Base-by-base conservation (phyloP, 345 rosid genomes). In the Sisymbrium altissimum region DNA sequence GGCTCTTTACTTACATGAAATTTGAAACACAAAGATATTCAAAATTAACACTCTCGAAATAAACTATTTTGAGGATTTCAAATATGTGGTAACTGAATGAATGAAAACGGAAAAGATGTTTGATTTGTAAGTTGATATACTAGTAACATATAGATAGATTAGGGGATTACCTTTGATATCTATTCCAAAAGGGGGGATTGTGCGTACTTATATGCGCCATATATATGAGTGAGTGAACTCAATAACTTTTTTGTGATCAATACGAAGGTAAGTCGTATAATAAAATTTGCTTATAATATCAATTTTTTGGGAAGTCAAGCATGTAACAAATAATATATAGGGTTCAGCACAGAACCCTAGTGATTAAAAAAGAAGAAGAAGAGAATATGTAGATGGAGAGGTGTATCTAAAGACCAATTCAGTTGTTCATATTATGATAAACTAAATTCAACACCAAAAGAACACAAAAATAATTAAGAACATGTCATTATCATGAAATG, bases 361-460 rank as follows among this genome's bases (percentile, higher is more conserved):
- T 32, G 45, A 21, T 29, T 59, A 15, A 13, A 45, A 65, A 15
- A 72, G 57, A 53, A 53, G 32, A 53, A 5, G 15, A 61, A 25
- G 11, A 64, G 53, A 63, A 38, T 67, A 19, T 68, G 69, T 27
- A 41, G 69, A 41, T 52, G 48, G 13, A 61, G 45, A 60, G 10
- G 14, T 55, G 11, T 41, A 74, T 48, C 5, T 29, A 8, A 59
- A 19, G 54, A 75, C 44, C 63, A 49, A 19, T 75, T 23, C 64
- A 44, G 68, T 61, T 52, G 56, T 43, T 60, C 74, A 75, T 64
- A 64, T 10, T 62, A 72, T 60, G 40, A 61, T 36, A 25, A 61
- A 61, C 79, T 50, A 30, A 21, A 68, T 15, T 39, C 29, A 41
- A 32, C 7, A 68, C 56, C 49, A 52, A 68, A 75, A 44, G 41